Base-by-base conservation (phyloP, 192 early-diverging fungal genomes). In the Dispira parvispora region DNA sequence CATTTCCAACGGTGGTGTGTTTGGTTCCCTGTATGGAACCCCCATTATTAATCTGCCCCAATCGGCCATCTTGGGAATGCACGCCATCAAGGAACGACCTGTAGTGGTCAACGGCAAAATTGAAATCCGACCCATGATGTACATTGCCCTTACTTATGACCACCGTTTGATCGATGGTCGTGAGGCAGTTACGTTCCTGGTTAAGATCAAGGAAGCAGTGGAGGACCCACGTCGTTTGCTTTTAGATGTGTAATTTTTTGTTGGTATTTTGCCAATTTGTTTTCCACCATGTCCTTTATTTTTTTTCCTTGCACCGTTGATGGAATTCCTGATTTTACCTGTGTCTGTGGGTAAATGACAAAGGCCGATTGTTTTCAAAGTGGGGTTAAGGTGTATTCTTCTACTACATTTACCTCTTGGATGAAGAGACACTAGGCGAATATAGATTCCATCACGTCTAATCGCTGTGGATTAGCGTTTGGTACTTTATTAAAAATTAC, bases 1-100 rank as follows among this genome's bases (percentile, higher is more conserved):
- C 65, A 94, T 99, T 62, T 96, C 92, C 43, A 99, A 99, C 82
- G 96, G 96, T 62, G 96, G 96, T 52, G 91, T 96, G 45, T 99
- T 93, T 74, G 96, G 96, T 45, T 99, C 96, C 27, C 75, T 99
- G 63, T 86, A 84, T 72, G 96, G 96, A 46, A 99, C 96, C 13
- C 96, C 96, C 57, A 96, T 99, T 72, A 94, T 99, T 74, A 99
- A 99, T 79, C 75, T 87, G 71, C 96, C 96, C 56, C 96, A 99
- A 74, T 80, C 85, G 46, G 96, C 91, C 47, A 96, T 99, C 63
- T 78, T 99, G 64, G 96, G 96, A 45, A 99, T 99, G 96, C 96
- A 99, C 75, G 90, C 86, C 46, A 89, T 88, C 67, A 99, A 99
- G 79, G 96, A 99, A 67, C 83, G 96, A 67, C 84, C 92, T 28